Evolutionary conservation across 306 rosid genomes (phyloP).

Genomic region (Acacia melanoxylon): DNA sequence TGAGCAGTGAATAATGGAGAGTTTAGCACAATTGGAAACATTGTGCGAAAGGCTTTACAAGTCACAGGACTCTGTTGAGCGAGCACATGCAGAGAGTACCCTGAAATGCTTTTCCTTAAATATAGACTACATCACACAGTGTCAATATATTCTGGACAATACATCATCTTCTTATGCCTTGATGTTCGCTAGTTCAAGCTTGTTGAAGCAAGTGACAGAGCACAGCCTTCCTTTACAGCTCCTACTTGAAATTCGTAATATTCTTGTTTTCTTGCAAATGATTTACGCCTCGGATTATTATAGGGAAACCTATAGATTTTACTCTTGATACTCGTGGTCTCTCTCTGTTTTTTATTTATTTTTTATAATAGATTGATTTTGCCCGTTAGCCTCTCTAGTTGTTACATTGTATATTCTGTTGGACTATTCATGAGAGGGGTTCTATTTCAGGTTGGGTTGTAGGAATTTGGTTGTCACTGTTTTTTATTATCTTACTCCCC

Average conservation of each 20-base stretch:
- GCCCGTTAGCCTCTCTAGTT: slow-evolving; percentile 6
- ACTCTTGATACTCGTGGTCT: background rate
- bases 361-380: background rate
- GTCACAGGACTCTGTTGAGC: slow-evolving; percentile 51
- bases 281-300: slow-evolving; percentile 32
- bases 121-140: slow-evolving; percentile 49
- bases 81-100: slow-evolving; percentile 56
- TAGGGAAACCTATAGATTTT: slow-evolving; percentile 12
- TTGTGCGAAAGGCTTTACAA: slow-evolving; percentile 55
- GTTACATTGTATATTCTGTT: slow-evolving; percentile 12
- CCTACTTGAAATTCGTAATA: slow-evolving; percentile 58
- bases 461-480: slow-evolving; percentile 21
- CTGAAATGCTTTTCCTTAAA: slow-evolving; percentile 52
- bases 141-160: slow-evolving; percentile 54
- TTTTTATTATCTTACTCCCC: slow-evolving; percentile 8
- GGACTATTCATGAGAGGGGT: slow-evolving; percentile 9
- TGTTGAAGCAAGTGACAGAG: slow-evolving; percentile 62
- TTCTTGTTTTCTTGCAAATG: slow-evolving; percentile 39
- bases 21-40: slow-evolving; percentile 53
- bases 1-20: slow-evolving; percentile 52
- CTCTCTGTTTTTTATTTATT: background rate
- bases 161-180: slow-evolving; percentile 56
- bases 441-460: slow-evolving; percentile 8
- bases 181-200: slow-evolving; percentile 59
- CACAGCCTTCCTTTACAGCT: slow-evolving; percentile 53